Conservation (phyloP, 2,329 filamentous ascomycete species). For the Botrytis hyacinthi region DNA sequence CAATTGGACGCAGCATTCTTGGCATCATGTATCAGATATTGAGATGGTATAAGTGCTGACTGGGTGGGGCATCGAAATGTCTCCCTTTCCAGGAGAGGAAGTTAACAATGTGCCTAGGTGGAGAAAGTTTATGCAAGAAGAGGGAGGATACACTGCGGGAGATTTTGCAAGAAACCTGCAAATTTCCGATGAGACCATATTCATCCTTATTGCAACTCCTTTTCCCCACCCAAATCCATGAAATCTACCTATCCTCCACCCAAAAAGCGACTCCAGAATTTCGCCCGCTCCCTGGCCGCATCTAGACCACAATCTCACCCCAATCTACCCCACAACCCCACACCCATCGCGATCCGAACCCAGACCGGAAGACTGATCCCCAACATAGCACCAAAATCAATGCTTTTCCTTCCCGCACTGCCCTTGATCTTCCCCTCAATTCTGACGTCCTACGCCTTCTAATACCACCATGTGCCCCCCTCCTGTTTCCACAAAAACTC, state of each 20-base stretch:
- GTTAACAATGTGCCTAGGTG: neutral
- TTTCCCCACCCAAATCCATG: neutral
- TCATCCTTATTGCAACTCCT: neutral
- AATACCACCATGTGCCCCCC: neutral
- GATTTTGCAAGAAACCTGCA: neutral
- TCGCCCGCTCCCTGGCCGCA: neutral
- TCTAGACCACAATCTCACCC: neutral
- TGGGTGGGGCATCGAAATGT: neutral
- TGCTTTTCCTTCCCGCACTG: neutral
- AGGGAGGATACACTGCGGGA: neutral
- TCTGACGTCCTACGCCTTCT: neutral
- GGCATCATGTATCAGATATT: neutral
- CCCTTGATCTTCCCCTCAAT: neutral
- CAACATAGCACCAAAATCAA: neutral
- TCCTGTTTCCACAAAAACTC: constrained; percentile 7
- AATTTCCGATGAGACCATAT: neutral
- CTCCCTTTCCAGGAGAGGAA: constrained; percentile 5
- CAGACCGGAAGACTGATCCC: neutral
- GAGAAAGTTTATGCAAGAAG: neutral
- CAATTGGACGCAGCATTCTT: neutral
- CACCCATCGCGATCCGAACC: neutral
- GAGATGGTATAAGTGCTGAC: neutral
- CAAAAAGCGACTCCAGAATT: neutral
- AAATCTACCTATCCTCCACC: neutral
- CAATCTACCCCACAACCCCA: constrained; percentile 13